These are phyloP conservation scores for Tuber indicum DNA, from an alignment of 495 filamentous ascomycete genomes.

Conservation along the genomic window DNA sequence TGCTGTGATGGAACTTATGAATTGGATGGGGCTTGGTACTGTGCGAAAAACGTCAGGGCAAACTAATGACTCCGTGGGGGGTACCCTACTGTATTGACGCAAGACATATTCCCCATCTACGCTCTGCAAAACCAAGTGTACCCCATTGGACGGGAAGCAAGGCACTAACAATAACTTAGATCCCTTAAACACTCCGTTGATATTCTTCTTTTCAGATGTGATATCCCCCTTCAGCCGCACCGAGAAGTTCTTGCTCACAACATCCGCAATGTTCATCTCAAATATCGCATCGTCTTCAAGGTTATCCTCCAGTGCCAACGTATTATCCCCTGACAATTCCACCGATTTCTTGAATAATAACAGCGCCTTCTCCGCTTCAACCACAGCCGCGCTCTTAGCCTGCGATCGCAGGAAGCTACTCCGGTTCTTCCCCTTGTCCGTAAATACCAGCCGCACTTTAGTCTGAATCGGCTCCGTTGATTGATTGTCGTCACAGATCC, in stretches of 20 bases:
- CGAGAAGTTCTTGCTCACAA: conserved; percentile 20
- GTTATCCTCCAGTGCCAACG: conserved; percentile 21
- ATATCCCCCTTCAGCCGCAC: conserved; percentile 19
- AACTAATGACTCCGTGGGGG: too few relatives aligned
- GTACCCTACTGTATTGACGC: conserved; percentile 26
- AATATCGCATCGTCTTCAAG: conserved; percentile 29
- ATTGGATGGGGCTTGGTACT: conserved; percentile 26
- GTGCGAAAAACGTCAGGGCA: neutral
- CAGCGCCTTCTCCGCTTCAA: conserved; percentile 36
- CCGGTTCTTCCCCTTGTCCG: conserved; percentile 18
- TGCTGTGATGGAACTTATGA: conserved; percentile 32
- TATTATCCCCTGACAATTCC: conserved; percentile 20
- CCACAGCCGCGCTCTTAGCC: conserved; percentile 10
- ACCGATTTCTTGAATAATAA: conserved; percentile 31
- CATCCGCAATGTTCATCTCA: conserved; percentile 33
- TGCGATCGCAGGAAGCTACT: neutral
- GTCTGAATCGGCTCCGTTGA: conserved; percentile 28
- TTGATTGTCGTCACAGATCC: conserved; percentile 29
- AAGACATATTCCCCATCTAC: conserved; percentile 34
- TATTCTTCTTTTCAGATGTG: conserved; percentile 14
- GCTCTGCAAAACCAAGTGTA: conserved; percentile 33
- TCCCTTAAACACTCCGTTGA: conserved; percentile 19
- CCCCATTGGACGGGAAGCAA: conserved; percentile 25
- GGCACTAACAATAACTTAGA: conserved; percentile 29
- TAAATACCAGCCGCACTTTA: conserved; percentile 28